Base-by-base conservation (phyloP, 2,329 filamentous ascomycete species). In the Fusarium luffae region DNA sequence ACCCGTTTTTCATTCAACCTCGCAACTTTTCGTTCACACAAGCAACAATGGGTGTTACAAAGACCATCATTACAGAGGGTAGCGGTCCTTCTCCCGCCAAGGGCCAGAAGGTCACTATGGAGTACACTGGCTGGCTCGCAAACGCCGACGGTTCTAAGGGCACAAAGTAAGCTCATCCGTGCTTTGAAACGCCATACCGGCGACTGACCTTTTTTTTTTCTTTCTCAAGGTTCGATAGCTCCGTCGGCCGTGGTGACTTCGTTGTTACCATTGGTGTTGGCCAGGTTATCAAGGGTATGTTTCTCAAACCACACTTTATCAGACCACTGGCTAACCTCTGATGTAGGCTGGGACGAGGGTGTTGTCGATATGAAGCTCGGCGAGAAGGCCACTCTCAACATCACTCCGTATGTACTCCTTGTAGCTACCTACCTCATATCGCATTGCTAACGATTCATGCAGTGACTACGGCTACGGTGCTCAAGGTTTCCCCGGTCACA, bases 61-160 rank as follows among this genome's bases (percentile, higher is more conserved):
- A 93, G 85, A 86, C 85, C 51, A 81, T 87, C 69, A 79, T 90
- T 74, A 77, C 82, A 37, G 80, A 86, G 68, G 94, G 95, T 76
- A 85, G 86, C 76, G 85, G 85, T 60, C 79, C 89, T 75, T 84
- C 81, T 70, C 92, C 95, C 61, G 77, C 82, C 71, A 75, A 77
- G 18, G 92, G 93, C 71, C 89, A 98, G 79, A 88, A 82, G 27
- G 93, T 98, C 77, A 88, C 87, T 77, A 97, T 98, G 78, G 89
- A 96, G 82, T 98, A 98, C 86, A 96, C 92, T 43, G 96, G 96
- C 75, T 97, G 85, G 82, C 86, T 98, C 69, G 92, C 91, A 82
- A 90, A 97, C 77, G 77, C 88, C 79, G 81, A 86, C 19, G 85
- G 88, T n/a, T n/a, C 18, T 76, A 89, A 92, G 86, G 94, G 94